Evolutionary conservation across 1,284 basidiomycete genomes (phyloP).

Genomic region (Pyrrhoderma lamaoense): DNA sequence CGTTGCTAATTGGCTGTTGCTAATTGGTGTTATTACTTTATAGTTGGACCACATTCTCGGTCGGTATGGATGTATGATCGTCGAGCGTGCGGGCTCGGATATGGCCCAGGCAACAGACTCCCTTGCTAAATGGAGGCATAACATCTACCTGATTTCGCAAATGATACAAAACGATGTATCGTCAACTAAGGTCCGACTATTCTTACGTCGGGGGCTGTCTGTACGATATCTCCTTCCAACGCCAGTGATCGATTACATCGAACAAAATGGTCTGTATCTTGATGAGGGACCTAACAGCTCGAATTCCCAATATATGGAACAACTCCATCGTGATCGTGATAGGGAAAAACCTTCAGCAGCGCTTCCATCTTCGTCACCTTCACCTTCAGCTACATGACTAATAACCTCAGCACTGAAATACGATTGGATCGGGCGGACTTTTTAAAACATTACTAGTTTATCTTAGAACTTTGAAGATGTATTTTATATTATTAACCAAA

Average conservation of each 20-base stretch:
- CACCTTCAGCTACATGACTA: neutral
- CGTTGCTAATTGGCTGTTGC: neutral
- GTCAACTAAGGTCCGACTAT: constrained; percentile 88
- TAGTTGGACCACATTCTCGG: constrained; percentile 95
- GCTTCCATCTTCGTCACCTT: neutral
- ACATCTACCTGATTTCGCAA: constrained; percentile 92
- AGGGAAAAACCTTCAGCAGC: constrained; percentile 1
- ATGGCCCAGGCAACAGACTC: constrained; percentile 77
- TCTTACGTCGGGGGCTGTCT: constrained; percentile 87
- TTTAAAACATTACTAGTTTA: too few relatives aligned
- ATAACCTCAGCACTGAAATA: too few relatives aligned
- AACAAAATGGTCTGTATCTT: constrained; percentile 66
- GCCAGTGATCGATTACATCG: constrained; percentile 93
- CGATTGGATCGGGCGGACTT: too few relatives aligned
- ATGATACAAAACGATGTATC: constrained; percentile 99
- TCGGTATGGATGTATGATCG: constrained; percentile 89
- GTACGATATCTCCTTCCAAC: constrained; percentile 91
- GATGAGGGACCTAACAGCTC: constrained; percentile 43
- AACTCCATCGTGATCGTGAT: constrained; percentile 10
- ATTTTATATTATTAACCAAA: too few relatives aligned
- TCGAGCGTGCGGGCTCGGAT: constrained; percentile 92
- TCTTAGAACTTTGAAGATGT: too few relatives aligned
- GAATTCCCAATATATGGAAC: constrained; percentile 12
- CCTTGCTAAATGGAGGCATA: constrained; percentile 75
- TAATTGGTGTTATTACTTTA: constrained; percentile 19